Evolutionary conservation across 495 filamentous ascomycete species (phyloP).

Genomic region (Aspergillus kassunensis): DNA sequence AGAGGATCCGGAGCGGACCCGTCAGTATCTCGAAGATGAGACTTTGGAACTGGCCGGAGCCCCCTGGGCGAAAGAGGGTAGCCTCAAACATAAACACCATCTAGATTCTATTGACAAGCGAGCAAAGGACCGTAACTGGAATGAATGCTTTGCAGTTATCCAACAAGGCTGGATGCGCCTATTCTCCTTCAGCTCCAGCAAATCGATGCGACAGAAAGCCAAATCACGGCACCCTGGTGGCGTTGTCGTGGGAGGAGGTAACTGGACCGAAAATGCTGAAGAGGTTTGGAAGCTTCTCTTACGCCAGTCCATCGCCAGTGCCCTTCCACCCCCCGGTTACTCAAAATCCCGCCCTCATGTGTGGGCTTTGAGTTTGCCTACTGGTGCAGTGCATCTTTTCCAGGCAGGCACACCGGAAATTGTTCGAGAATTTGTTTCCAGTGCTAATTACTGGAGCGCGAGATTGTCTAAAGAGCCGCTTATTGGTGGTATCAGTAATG

Average conservation of each 20-base stretch:
- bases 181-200: constrained; percentile 82
- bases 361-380: constrained; percentile 91
- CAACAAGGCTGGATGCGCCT: constrained; percentile 94
- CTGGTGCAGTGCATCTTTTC: constrained; percentile 93
- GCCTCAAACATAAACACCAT: constrained; percentile 94
- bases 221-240: constrained; percentile 53
- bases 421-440: constrained; percentile 86
- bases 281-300: constrained; percentile 81
- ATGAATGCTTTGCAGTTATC: constrained; percentile 94
- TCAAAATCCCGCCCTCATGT: constrained; percentile 88
- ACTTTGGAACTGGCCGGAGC: constrained; percentile 83
- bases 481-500: constrained; percentile 87
- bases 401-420: constrained; percentile 96
- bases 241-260: constrained; percentile 83
- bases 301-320: constrained; percentile 87
- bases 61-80: constrained; percentile 97
- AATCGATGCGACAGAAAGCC: constrained; percentile 67
- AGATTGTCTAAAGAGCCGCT: constrained; percentile 89
- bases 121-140: constrained; percentile 90
- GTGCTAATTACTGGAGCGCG: constrained; percentile 97
- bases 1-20: constrained; percentile 51
- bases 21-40: constrained; percentile 83
- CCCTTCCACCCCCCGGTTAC: constrained; percentile 86
- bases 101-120: constrained; percentile 84
- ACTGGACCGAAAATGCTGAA: constrained; percentile 95